These are phyloP conservation scores for Globisporangium canariense DNA, from an alignment of 352 stramenopile species.

Conservation along the genomic window DNA sequence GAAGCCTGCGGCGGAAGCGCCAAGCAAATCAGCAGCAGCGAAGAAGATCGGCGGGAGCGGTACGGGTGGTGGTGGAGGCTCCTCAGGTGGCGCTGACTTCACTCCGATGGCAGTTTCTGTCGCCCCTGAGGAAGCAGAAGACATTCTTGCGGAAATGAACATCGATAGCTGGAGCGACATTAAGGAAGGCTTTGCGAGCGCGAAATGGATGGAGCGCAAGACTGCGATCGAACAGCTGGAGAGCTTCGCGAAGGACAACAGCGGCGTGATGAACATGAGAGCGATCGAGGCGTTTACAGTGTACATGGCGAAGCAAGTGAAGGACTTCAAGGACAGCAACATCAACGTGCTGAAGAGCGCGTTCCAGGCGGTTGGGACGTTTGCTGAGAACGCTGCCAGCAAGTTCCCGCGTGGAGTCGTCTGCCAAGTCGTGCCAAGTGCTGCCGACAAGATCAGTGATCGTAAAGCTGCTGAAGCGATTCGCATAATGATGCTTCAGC, in stretches of 20 bases:
- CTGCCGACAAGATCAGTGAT: constrained; percentile 82
- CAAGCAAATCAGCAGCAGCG: constrained; percentile 24
- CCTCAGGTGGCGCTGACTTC: constrained; percentile 45
- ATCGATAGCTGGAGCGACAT: constrained; percentile 59
- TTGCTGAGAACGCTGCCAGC: constrained; percentile 49
- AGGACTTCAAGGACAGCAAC: constrained; percentile 88
- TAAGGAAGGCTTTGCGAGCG: constrained; percentile 54
- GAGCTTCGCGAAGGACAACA: constrained; percentile 48
- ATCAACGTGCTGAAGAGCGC: constrained; percentile 86
- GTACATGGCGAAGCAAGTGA: constrained; percentile 72
- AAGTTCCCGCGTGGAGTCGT: constrained; percentile 79
- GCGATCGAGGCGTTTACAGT: constrained; percentile 76
- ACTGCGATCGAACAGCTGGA: constrained; percentile 68
- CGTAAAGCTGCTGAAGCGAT: constrained; percentile 72
- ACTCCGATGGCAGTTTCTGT: constrained; percentile 61
- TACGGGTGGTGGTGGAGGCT: constrained; percentile 10
- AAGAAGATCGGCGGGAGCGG: constrained; percentile 27
- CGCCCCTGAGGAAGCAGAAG: constrained; percentile 63
- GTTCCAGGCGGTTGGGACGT: constrained; percentile 76
- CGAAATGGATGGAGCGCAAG: constrained; percentile 86
- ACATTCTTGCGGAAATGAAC: constrained; percentile 48
- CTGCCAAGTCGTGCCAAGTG: constrained; percentile 58
- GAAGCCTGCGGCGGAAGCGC: constrained; percentile 32
- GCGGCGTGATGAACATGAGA: constrained; percentile 46
- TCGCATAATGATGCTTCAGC: constrained; percentile 64